These are phyloP conservation scores for Simmondsia chinensis DNA, from an alignment of 148 eudicot species.

Conservation along the genomic window DNA sequence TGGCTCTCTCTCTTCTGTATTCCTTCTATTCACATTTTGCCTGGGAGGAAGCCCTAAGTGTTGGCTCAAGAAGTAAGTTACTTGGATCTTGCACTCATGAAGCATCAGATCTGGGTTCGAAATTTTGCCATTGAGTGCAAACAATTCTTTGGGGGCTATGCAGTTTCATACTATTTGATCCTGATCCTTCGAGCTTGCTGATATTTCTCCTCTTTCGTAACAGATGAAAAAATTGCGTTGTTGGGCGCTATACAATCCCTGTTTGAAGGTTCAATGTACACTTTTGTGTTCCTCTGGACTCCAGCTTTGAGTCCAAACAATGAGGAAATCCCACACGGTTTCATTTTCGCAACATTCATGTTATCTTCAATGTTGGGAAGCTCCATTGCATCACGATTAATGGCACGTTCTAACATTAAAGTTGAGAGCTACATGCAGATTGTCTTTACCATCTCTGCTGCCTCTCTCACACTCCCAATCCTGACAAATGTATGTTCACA, in stretches of 20 bases:
- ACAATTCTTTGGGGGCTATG: too few relatives aligned
- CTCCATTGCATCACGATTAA: constrained; percentile 83
- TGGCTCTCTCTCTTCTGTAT: too few relatives aligned
- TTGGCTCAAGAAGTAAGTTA: too few relatives aligned
- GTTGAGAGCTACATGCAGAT: constrained; percentile 98
- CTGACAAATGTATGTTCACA: constrained; percentile 70
- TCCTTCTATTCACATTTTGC: too few relatives aligned
- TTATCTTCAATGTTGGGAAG: constrained; percentile 97
- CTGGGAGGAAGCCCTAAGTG: too few relatives aligned
- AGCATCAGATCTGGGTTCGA: too few relatives aligned
- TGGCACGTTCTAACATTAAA: constrained; percentile 60
- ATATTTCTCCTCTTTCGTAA: constrained; percentile 9
- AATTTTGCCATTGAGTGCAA: too few relatives aligned
- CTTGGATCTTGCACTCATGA: too few relatives aligned
- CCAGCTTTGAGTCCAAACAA: constrained; percentile 97
- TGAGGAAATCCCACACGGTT: constrained; percentile 96
- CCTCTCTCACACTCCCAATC: constrained; percentile 80
- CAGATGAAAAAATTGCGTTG: constrained; percentile 96
- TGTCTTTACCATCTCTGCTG: constrained; percentile 78
- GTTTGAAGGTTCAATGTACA: constrained; percentile 99
- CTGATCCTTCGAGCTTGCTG: too few relatives aligned
- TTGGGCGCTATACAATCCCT: constrained; percentile 97
- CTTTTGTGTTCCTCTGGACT: constrained; percentile 98
- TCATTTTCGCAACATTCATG: constrained; percentile 97
- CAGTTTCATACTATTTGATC: not conserved